Conservation (phyloP, 2,329 filamentous ascomycete species). For the Cladophialophora carrionii region DNA sequence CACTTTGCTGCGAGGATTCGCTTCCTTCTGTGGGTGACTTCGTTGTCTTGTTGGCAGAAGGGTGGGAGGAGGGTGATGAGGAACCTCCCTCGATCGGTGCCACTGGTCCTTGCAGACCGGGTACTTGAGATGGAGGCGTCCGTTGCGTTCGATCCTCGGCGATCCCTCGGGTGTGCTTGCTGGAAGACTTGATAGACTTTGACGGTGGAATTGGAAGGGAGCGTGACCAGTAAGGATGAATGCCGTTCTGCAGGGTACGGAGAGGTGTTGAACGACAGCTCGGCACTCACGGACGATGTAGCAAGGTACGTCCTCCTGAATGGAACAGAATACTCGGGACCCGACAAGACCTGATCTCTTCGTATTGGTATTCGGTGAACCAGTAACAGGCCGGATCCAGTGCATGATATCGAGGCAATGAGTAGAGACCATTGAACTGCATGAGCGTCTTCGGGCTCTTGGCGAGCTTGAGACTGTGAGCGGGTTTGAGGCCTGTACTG, state of each 20-base stretch:
- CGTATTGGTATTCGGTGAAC: slow-evolving; percentile 49
- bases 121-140: slow-evolving; percentile 39
- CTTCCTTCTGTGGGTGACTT: slow-evolving; percentile 44
- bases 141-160: slow-evolving; percentile 42
- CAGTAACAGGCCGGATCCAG: slow-evolving; percentile 51
- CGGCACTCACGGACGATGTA: slow-evolving; percentile 51
- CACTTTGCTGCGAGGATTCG: slow-evolving; percentile 51
- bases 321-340: slow-evolving; percentile 48
- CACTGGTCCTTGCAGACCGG: slow-evolving; percentile 24
- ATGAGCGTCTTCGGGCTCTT: slow-evolving; percentile 25
- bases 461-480: slow-evolving; percentile 31
- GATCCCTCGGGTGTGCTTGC: slow-evolving; percentile 39
- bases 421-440: slow-evolving; percentile 49
- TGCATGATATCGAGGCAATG: slow-evolving; percentile 52
- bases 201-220: slow-evolving; percentile 56
- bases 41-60: slow-evolving; percentile 43
- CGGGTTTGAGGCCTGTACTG: slow-evolving; percentile 42
- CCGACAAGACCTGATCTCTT: slow-evolving; percentile 39
- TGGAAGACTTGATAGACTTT: slow-evolving; percentile 62
- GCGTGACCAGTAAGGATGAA: slow-evolving; percentile 59
- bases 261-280: slow-evolving; percentile 59
- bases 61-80: slow-evolving; percentile 49
- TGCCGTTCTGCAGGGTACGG: slow-evolving; percentile 57
- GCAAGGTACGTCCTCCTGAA: slow-evolving; percentile 54
- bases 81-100: slow-evolving; percentile 48